Percentiles rank a stretch among this genome's conserved stretches.
Conservation (phyloP, 139 green algal species). For the Picochlorum sp. region DNA sequence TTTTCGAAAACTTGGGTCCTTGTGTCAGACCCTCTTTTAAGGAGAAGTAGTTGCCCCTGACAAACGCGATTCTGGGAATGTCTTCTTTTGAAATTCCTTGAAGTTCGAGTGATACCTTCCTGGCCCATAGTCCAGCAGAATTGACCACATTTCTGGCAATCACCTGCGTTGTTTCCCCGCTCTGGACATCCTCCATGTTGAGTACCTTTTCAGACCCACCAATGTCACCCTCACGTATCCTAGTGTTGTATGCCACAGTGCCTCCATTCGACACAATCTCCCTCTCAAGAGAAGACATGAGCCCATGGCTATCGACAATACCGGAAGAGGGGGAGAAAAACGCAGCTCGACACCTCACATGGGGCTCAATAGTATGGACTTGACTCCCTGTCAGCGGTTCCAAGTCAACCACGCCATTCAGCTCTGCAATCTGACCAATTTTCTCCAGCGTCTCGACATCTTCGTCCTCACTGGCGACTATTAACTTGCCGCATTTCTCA, state of each 20-base stretch:
- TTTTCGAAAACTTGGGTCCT: slow-evolving; percentile 40
- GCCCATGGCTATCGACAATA: slow-evolving; percentile 70
- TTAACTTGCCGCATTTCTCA: slow-evolving; percentile 59
- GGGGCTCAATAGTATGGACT: slow-evolving; percentile 54
- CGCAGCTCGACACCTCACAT: slow-evolving; percentile 36
- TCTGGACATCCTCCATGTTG: slow-evolving; percentile 32
- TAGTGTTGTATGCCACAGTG: slow-evolving; percentile 34
- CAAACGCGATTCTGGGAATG: slow-evolving; percentile 48
- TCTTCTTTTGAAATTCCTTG: slow-evolving; percentile 21
- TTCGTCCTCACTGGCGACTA: slow-evolving; percentile 52
- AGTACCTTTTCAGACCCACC: slow-evolving; percentile 13
- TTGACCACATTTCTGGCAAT: slow-evolving; percentile 46
- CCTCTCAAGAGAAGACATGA: slow-evolving; percentile 56
- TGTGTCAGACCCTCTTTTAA: slow-evolving; percentile 5
- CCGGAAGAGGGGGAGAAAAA: slow-evolving; percentile 75
- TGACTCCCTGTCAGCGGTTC: slow-evolving; percentile 38
- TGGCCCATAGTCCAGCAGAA: slow-evolving; percentile 40
- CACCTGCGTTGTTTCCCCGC: slow-evolving; percentile 22
- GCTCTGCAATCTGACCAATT: neutral
- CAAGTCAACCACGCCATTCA: slow-evolving; percentile 66
- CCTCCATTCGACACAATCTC: slow-evolving; percentile 42
- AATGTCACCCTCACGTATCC: slow-evolving; percentile 29
- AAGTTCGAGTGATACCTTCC: slow-evolving; percentile 29
- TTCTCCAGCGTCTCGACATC: slow-evolving; percentile 20
- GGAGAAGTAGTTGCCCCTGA: slow-evolving; percentile 54